Conservation (phyloP, 352 stramenopile species). For the Phytophthora citrophthora region DNA sequence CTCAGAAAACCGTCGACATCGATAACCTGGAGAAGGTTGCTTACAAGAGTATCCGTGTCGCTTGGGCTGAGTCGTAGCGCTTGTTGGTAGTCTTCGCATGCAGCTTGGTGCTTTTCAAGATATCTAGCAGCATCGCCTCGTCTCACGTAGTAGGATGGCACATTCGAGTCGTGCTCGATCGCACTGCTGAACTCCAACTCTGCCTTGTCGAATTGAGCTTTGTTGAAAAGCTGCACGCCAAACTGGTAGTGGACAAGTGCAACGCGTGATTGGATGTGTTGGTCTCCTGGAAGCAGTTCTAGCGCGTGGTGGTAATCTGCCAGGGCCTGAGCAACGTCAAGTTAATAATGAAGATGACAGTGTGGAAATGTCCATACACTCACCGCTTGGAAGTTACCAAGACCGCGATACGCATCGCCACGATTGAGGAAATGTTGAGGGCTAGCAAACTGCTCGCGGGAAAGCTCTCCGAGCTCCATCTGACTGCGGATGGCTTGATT, state of each 20-base stretch:
- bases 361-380: conserved; percentile 1
- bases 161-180: conserved; percentile 57
- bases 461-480: conserved; percentile 50
- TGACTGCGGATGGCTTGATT: conserved; percentile 79
- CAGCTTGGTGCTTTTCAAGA: conserved; percentile 69
- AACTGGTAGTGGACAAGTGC: conserved; percentile 86
- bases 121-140: conserved; percentile 78
- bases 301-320: conserved; percentile 81
- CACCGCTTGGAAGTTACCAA: conserved; percentile 78
- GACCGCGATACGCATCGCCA: conserved; percentile 75
- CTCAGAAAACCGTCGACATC: not conserved
- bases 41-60: conserved; percentile 65
- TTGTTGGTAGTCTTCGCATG: conserved; percentile 56
- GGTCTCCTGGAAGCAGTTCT: conserved; percentile 58
- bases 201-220: conserved; percentile 71
- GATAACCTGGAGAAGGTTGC: not conserved
- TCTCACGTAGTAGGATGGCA: conserved; percentile 73
- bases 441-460: conserved; percentile 50
- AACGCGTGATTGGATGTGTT: conserved; percentile 64
- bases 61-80: conserved; percentile 59
- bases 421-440: conserved; percentile 71
- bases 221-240: conserved; percentile 81
- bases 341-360: conserved; percentile 1
- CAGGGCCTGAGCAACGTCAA: conserved; percentile 48
- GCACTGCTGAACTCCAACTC: conserved; percentile 63